Evolutionary conservation across 1,284 basidiomycete species (phyloP), one percentile per base, ranked within the genome.

Genomic region (Mycosarcoma mackinlayi): DNA sequence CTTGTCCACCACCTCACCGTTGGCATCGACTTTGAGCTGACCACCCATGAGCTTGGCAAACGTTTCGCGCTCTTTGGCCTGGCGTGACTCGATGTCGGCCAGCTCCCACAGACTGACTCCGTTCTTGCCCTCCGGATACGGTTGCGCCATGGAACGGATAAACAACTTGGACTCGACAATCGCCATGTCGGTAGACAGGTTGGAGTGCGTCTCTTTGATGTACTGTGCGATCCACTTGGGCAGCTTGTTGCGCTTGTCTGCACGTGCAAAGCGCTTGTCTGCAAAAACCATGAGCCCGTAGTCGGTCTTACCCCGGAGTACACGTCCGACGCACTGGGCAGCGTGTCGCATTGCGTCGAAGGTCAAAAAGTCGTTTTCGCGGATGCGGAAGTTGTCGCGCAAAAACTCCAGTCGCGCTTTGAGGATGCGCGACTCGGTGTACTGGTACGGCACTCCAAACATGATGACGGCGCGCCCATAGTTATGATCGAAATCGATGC

Each of bases 251-350:
- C 96, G 88, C 85, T 99, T 99, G 83, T 98, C 96, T 24, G 92
- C 91, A 54, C 94, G 88, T 10, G 95, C 95, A 82, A 98, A 99
- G 10, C 96, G 91, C 94, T 82, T 97, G 85, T 99, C 96, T 0
- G 96, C 96, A 84, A 99, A 98, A 14, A 98, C 90, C 96, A 99
- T 98, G 78, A 99, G 84, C 39, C 96, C 96, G 91, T 96, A 99
- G 84, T 99, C 96, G 1, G 95, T 98, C 86, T 99, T 99, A 37
- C 95, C 95, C 55, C 96, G 89, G 83, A 99, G 84, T 24, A 96
- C 96, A 78, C 96, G 92, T 31, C 96, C 96, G 5, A 99, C 95
- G 83, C 96, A 99, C 81, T 99, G 96, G 13, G 96, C 96, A 3
- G 96, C 96, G 80, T 97, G 98, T 56, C 96, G 89, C 93, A 99